A percentile compares a stretch with the other conserved stretches of the same genome.
These are phyloP conservation scores for Rhododendron williamsianum DNA, from an alignment of 148 eudicot species.

Conservation along the genomic window DNA sequence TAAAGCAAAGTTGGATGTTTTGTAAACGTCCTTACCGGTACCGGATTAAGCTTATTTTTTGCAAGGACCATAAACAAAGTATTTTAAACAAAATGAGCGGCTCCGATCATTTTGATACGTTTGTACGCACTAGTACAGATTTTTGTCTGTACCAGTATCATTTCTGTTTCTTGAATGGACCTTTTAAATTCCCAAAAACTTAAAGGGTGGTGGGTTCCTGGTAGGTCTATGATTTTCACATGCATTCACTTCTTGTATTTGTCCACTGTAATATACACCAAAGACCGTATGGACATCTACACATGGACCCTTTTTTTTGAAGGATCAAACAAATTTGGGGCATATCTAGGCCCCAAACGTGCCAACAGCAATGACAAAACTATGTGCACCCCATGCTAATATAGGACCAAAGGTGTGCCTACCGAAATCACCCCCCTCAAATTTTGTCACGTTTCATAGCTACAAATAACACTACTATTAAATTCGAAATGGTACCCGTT, in stretches of 20 bases:
- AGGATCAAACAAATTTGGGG: not conserved
- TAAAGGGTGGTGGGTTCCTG: not conserved
- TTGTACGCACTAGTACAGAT: too few relatives aligned
- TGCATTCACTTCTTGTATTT: not conserved
- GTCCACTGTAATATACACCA: not conserved
- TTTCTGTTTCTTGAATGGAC: not conserved
- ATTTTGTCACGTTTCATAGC: not conserved
- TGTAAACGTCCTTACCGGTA: too few relatives aligned
- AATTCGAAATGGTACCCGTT: too few relatives aligned
- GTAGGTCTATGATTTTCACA: not conserved
- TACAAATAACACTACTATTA: not conserved
- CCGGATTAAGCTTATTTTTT: too few relatives aligned
- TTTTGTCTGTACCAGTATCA: too few relatives aligned
- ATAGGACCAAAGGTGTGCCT: not conserved
- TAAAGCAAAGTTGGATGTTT: too few relatives aligned
- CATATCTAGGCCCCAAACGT: not conserved
- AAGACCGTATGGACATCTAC: not conserved
- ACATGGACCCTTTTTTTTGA: not conserved
- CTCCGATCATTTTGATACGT: too few relatives aligned
- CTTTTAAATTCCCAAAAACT: not conserved
- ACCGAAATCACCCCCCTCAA: not conserved
- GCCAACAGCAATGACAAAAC: not conserved
- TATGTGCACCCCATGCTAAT: not conserved
- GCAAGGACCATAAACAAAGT: too few relatives aligned
- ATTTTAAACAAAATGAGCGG: too few relatives aligned